Evolutionary conservation across 345 rosid genomes (phyloP).

Genomic region (Hibiscus syriacus): DNA sequence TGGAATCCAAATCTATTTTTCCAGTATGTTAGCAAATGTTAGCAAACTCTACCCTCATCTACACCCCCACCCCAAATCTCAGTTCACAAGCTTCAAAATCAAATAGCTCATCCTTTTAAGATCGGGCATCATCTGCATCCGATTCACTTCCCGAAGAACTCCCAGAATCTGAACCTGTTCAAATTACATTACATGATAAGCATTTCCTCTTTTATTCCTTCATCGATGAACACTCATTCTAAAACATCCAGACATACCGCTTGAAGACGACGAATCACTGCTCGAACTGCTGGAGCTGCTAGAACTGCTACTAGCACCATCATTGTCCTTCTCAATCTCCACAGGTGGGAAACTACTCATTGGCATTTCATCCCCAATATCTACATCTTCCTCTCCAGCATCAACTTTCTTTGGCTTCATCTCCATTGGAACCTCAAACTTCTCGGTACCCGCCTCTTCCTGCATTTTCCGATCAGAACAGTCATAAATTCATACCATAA

Average conservation of each 20-base stretch:
- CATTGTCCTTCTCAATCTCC: slow-evolving; percentile 73
- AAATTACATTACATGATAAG: neutral
- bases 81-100: neutral
- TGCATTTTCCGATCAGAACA: slow-evolving; percentile 14
- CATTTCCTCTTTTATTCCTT: neutral
- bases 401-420: slow-evolving; percentile 60
- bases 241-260: slow-evolving; percentile 34
- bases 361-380: slow-evolving; percentile 86
- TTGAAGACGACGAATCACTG: slow-evolving; percentile 61
- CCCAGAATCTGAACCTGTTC: slow-evolving; percentile 35
- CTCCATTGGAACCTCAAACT: slow-evolving; percentile 38
- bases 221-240: neutral
- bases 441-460: slow-evolving; percentile 27
- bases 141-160: slow-evolving; percentile 36
- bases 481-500: neutral
- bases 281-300: slow-evolving; percentile 54
- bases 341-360: slow-evolving; percentile 70
- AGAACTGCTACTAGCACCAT: slow-evolving; percentile 36
- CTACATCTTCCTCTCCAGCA: slow-evolving; percentile 72
- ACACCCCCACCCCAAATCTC: neutral
- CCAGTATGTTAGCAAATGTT: no score
- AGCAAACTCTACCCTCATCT: slow-evolving; percentile 13
- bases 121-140: slow-evolving; percentile 26
- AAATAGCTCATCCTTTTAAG: slow-evolving; percentile 6
- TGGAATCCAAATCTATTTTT: neutral